Base-by-base conservation (phyloP, 2,329 filamentous ascomycete species). In the Rhynchosporium agropyri region DNA sequence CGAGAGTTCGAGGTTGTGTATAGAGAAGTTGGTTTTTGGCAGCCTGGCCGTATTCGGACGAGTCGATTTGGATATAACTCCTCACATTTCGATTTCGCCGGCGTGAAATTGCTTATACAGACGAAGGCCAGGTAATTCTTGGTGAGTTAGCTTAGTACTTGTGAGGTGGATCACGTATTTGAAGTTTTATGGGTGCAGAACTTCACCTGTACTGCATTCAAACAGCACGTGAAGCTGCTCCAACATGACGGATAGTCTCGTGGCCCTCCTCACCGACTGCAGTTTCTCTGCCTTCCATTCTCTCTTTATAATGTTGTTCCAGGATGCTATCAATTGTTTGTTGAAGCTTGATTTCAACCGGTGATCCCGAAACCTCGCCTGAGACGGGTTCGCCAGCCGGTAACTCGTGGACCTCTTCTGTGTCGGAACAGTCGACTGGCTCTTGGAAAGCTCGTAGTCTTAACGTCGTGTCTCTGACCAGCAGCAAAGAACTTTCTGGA, bases 321-420 rank as follows among this genome's bases (percentile, higher is more conserved):
- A 61, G 29, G 36, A 61, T 61, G 26, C 51, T 46, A 40, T 60
- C 58, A 29, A 55, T 61, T 13, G 58, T 54, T 42, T 61, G 49
- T 40, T 57, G 51, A 20, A 57, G 45, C 60, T 57, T 57, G 9
- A 50, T 33, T 28, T 61, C 60, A 10, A 61, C 53, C 8, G 60
- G 46, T 8, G 33, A 42, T 31, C 51, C 60, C 12, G 20, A 43
- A 4, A 57, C 60, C 13, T 61, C 60, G 20, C 33, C 33, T 13
- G 9, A 31, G 15, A 57, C 53, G 1, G 42, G 60, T 45, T 61
- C 60, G 12, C 46, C 50, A 1, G 53, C 60, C 15, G 43, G 43
- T 33, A 57, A 10, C 50, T 61, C 60, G 26, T 61, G 51, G 20
- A 61, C 33, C 13, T 45, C 49, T 46, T 51, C 50, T 9, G 9